These are phyloP conservation scores for Dalbergia oliveri DNA, from an alignment of 306 rosid genomes.

Conservation along the genomic window DNA sequence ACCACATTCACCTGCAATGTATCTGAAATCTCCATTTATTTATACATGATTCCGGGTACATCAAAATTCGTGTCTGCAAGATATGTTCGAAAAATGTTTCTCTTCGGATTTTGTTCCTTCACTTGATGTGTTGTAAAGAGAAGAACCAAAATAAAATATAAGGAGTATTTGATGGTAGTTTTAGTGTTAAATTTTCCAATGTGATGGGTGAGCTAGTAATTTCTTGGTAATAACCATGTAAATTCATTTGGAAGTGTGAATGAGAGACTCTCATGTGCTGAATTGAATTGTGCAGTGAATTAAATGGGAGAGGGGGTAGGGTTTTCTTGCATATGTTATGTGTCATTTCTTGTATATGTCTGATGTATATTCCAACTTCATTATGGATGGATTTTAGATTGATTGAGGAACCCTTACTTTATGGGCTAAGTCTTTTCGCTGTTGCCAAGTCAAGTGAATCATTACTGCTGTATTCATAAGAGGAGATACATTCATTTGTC, in stretches of 20 bases:
- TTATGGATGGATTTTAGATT: neutral
- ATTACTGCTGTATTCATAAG: neutral
- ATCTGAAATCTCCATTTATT: too few species aligned
- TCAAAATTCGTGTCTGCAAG: too few species aligned
- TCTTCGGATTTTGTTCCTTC: neutral
- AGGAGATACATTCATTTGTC: neutral
- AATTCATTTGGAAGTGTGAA: neutral
- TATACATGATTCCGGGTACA: too few species aligned
- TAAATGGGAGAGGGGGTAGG: neutral
- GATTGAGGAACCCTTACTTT: neutral
- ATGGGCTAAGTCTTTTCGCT: neutral
- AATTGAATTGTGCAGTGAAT: neutral
- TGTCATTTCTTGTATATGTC: neutral
- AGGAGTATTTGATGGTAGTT: neutral
- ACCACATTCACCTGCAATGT: too few species aligned
- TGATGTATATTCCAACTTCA: neutral
- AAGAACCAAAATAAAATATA: neutral
- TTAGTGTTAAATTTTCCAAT: neutral
- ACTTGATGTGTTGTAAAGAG: neutral
- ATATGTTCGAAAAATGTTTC: too few species aligned
- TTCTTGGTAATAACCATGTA: neutral
- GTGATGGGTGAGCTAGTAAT: neutral
- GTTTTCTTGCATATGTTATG: neutral
- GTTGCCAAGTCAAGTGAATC: slow-evolving; percentile 4
- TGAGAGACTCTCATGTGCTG: neutral